Base-by-base conservation (phyloP, 768 basidiomycete species). In the Trametes cinnabarina region DNA sequence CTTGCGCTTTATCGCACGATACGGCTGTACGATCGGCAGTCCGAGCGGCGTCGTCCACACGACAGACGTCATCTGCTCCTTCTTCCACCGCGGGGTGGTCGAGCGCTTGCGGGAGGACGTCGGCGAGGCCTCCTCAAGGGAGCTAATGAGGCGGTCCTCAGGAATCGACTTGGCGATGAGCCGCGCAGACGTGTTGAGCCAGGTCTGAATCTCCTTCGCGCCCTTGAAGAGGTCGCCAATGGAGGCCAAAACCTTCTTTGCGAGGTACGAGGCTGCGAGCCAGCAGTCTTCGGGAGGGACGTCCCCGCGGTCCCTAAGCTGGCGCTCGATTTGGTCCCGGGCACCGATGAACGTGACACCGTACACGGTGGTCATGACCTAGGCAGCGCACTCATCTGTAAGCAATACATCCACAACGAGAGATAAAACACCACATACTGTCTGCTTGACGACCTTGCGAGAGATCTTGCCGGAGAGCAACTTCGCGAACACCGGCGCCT, bases 351-450 rank as follows among this genome's bases (percentile, higher is more conserved):
- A 95, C 0, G 97, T 99, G 15, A 99, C 95, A 20, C 97, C 96
- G 69, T 98, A 98, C 32, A 98, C 96, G 3, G 96, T 98, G 0
- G 96, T 99, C 97, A 99, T 99, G 63, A 98, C 92, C 87, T 89
- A 61, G 2, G 22, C 44, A 15, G 12, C 11, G 5, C 6, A 44
- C 6, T 12, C 37, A 40, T 56, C 53, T 32, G 56, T 28, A 3
- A 44, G 4, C 15, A 12, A 20, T 32, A 4, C 19, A 15, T 11
- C 17, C 37, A 43, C 32, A 32, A 52, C 11, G 15, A 20, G n/a
- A 46, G 32, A 28, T 8, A 43, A 19, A 43, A 17, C 17, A 75
- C 83, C 46, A 32, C 30, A 32, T 37, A 90, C 92, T 22, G 97
- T 98, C 77, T 98, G 96, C 78, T 99, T 99, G 65, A 99, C 96